Conservation (phyloP, 495 filamentous ascomycete species). For the Cercophora samala region DNA sequence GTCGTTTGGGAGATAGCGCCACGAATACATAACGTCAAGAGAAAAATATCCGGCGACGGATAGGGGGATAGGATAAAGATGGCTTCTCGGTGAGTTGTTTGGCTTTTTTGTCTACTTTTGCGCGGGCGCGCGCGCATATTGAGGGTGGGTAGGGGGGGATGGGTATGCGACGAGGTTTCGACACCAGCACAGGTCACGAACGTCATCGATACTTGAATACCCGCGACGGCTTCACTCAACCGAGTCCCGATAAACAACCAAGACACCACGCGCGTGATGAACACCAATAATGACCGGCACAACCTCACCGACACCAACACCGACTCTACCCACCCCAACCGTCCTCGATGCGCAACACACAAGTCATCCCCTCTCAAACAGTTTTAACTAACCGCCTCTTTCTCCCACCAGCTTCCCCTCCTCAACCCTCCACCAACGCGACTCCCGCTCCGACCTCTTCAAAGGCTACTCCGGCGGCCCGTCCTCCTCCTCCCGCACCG, state of each 20-base stretch:
- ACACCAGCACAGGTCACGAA: neutral
- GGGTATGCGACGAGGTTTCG: neutral
- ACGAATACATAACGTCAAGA: neutral
- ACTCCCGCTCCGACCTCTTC: conserved; percentile 86
- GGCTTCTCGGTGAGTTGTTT: neutral
- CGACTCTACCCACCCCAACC: neutral
- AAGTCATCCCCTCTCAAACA: neutral
- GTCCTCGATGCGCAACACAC: neutral
- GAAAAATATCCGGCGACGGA: neutral
- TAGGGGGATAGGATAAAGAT: neutral
- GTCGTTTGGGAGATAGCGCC: neutral
- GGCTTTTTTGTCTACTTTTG: neutral
- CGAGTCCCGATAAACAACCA: too few relatives aligned
- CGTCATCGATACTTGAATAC: too few relatives aligned
- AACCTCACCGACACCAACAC: too few relatives aligned
- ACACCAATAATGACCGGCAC: too few relatives aligned
- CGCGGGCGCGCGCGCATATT: neutral
- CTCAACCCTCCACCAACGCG: conserved; percentile 71
- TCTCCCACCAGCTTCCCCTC: conserved; percentile 62
- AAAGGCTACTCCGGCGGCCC: conserved; percentile 69
- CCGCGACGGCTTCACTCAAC: too few relatives aligned
- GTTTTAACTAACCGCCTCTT: conserved; percentile 6
- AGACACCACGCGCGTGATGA: too few relatives aligned
- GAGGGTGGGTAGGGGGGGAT: neutral
- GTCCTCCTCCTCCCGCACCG: conserved; percentile 41